Percentiles rank a stretch among this genome's conserved stretches.
These are phyloP conservation scores for Dothistroma septosporum DNA, from an alignment of 2,329 filamentous ascomycete genomes.

Conservation along the genomic window DNA sequence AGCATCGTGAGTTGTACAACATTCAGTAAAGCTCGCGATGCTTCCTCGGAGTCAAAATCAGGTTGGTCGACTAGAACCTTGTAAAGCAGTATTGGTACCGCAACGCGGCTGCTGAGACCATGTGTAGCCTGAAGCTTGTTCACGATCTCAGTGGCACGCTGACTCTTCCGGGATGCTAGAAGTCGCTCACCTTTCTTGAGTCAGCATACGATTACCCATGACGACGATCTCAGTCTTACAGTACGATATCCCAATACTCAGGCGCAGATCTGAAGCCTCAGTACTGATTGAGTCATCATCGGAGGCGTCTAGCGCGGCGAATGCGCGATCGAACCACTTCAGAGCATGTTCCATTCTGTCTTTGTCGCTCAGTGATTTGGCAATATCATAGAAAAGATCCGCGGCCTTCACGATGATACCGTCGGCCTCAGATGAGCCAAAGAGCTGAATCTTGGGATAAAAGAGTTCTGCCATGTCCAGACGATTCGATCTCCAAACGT, in stretches of 20 bases:
- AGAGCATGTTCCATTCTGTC: constrained; percentile 54
- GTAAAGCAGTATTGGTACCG: constrained; percentile 64
- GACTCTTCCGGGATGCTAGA: constrained; percentile 34
- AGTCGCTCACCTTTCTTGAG: not conserved
- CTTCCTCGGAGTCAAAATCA: constrained; percentile 37
- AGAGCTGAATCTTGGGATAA: constrained; percentile 56
- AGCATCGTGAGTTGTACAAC: constrained; percentile 60
- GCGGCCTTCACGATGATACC: constrained; percentile 58
- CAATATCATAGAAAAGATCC: constrained; percentile 69
- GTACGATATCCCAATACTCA: constrained; percentile 60
- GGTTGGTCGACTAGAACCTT: constrained; percentile 56
- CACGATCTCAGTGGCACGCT: constrained; percentile 55
- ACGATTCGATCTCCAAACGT: constrained; percentile 73
- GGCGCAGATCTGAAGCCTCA: constrained; percentile 60
- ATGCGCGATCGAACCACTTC: constrained; percentile 71
- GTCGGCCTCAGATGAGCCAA: constrained; percentile 42
- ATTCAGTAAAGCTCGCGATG: constrained; percentile 51
- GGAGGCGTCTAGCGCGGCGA: constrained; percentile 54
- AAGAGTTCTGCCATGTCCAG: constrained; percentile 75
- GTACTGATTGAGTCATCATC: constrained; percentile 54
- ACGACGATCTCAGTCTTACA: constrained; percentile 27
- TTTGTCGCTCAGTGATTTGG: constrained; percentile 54
- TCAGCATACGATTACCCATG: not conserved
- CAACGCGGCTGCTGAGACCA: constrained; percentile 54
- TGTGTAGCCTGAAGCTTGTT: constrained; percentile 60